Evolutionary conservation across 129 eudicot genomes (phyloP).

Genomic region (Flaveria bidentis): DNA sequence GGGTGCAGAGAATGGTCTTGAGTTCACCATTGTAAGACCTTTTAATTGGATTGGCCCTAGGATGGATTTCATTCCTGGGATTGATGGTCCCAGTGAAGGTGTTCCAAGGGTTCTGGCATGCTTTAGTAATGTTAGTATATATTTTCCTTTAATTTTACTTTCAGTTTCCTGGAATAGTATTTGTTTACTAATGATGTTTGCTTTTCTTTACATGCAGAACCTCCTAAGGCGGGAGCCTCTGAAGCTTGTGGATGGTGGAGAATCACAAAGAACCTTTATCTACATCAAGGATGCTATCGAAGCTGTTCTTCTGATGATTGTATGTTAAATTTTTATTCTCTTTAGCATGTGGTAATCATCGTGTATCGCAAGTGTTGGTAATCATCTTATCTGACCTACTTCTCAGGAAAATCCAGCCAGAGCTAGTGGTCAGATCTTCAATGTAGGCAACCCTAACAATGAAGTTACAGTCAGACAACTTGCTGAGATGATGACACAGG

Average conservation of each 20-base stretch:
- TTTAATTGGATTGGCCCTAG: conserved; percentile 99
- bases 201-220: conserved; percentile 46
- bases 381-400: background rate
- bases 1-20: conserved; percentile 96
- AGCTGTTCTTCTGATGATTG: conserved; percentile 97
- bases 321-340: conserved; percentile 32
- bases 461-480: conserved; percentile 99
- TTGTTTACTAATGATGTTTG: conserved; percentile 5
- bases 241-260: conserved; percentile 98
- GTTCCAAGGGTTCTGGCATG: conserved; percentile 98
- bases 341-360: background rate
- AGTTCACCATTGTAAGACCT: conserved; percentile 94
- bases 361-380: conserved; percentile 6
- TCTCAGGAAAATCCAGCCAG: conserved; percentile 90
- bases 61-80: conserved; percentile 98
- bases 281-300: conserved; percentile 97
- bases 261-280: conserved; percentile 92
- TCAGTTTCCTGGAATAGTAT: background rate
- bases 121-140: conserved; percentile 81
- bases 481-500: conserved; percentile 99
- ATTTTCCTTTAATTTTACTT: background rate
- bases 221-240: conserved; percentile 89
- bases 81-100: conserved; percentile 98
- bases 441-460: conserved; percentile 95
- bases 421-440: conserved; percentile 92